Evolutionary conservation across 192 early-diverging fungal species (phyloP), one percentile per base, ranked within the genome.

Genomic region (Backusella westeae): DNA sequence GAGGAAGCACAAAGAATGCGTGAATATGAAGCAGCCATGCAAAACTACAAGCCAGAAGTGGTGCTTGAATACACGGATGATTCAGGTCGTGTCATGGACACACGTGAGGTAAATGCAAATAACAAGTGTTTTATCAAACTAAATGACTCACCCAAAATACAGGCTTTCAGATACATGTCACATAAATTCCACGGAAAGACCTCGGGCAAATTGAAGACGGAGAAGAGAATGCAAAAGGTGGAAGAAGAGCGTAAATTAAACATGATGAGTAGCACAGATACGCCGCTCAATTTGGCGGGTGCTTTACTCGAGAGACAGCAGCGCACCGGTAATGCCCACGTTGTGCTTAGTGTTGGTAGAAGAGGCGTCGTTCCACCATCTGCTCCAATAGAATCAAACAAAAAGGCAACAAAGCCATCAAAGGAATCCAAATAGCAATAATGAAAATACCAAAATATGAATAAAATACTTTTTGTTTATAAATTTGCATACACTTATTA

Each of bases 131-230:
- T 32, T 39, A 39, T 39, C 38, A 39, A 12, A 39, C 32, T 32
- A 32, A 39, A 3, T 39, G 0, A 39, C 38, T 12, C 10, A 39
- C 6, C 38, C 9, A 32, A 32, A 32, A 32, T n/a, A 49, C 71
- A 92, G 87, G 97, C 97, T 0, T 99, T 94, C 83, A 89, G 93
- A 74, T 89, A 91, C 73, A 81, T 96, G 36, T 96, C 95, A 42
- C 97, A 99, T 65, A 95, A 94, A 66, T 99, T 99, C 89, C 97
- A 99, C 78, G 97, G 97, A 17, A 95, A 95, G 72, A 88, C 90
- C 7, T 93, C 93, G 41, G 97, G 97, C 39, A 98, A 97, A 78
- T 89, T 90, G 81, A 99, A 99, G 88, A 96, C 93, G 7, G 97
- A 99, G 75, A 96, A 95, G 83, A 78, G 93, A 5, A 84, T 96